Percentiles rank a stretch among this genome's conserved stretches.
These are phyloP conservation scores for Fusarium sp. DNA, from an alignment of 2,329 filamentous ascomycete genomes.

Conservation along the genomic window DNA sequence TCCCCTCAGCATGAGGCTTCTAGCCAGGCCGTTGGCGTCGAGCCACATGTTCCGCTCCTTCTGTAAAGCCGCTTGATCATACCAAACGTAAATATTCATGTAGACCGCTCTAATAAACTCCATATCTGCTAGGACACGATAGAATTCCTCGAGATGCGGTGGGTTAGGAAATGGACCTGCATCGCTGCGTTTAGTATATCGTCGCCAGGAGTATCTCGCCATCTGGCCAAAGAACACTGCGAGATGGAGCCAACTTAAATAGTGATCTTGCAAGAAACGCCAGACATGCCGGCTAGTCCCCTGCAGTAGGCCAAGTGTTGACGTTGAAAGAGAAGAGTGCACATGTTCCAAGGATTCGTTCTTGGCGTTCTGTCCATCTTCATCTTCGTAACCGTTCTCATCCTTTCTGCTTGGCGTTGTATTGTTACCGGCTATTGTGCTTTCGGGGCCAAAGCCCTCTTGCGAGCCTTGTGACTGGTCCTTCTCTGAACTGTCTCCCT, in stretches of 20 bases:
- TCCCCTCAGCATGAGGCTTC: conserved; percentile 43
- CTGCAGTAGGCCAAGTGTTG: neutral
- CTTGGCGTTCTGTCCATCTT: neutral
- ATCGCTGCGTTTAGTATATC: neutral
- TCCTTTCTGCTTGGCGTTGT: neutral
- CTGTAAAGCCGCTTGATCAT: conserved; percentile 30
- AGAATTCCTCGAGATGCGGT: neutral
- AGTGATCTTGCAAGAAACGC: neutral
- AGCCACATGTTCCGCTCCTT: conserved; percentile 48
- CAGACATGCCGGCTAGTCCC: neutral
- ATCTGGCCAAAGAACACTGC: neutral
- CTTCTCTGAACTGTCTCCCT: neutral
- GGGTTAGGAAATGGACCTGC: neutral
- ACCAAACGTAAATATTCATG: neutral
- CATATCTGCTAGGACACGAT: conserved; percentile 7
- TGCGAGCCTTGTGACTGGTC: neutral
- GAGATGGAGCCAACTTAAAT: neutral
- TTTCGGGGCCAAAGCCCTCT: neutral
- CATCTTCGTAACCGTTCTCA: neutral
- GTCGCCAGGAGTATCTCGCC: neutral
- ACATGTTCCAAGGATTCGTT: neutral
- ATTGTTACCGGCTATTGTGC: neutral
- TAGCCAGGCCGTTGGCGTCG: conserved; percentile 48
- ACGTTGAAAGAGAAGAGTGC: neutral
- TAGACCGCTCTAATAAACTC: conserved; percentile 14